Evolutionary conservation across 345 rosid species (phyloP), one percentile per base, ranked within the genome.

Genomic region (Citrus sp.): DNA sequence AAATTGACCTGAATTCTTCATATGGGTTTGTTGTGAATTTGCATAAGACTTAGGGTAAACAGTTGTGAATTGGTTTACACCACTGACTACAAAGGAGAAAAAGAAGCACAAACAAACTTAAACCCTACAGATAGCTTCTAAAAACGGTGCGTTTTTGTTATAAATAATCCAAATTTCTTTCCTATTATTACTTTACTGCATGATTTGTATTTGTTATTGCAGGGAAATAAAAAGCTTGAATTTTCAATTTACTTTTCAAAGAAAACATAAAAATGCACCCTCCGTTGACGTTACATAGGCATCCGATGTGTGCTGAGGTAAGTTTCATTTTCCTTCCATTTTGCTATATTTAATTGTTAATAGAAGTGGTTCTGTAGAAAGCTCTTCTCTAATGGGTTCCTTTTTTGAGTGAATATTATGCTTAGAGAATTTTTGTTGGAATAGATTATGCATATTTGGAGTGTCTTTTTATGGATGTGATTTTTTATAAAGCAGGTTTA

Each of bases 271-370:
- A 80, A 84, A 91, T 96, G 99, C 99, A 94, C 89, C 99, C 98
- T 84, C 99, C 97, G 28, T 83, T 96, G 83, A 90, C 98, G 16
- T 82, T 94, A 64, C 98, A 96, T 67, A 85, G 91, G 76, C 99
- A 96, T 74, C 99, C 97, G 1, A 91, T 94, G 97, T 94, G 99
- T 82, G 88, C 85, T 38, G 91, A 96, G 55, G 99, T 96, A 68
- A 90, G 95, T 86, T 79, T 67, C 1, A 32, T 2, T 9, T 16
- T 38, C 65, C 69, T 65, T 35, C 37, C 35, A 61, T 71, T 28
- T 51, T 13, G 10, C 46, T 56, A 14, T 1, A 1, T 38, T 27
- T 28, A 69, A 34, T 56, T 4, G 72, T 46, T 38, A 34, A 65
- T 62, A 10, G 30, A 3, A 27, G 56, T 27, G 42, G 32, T 71